Conservation (phyloP, 495 filamentous ascomycete genomes). For the Aspergillus leporis region DNA sequence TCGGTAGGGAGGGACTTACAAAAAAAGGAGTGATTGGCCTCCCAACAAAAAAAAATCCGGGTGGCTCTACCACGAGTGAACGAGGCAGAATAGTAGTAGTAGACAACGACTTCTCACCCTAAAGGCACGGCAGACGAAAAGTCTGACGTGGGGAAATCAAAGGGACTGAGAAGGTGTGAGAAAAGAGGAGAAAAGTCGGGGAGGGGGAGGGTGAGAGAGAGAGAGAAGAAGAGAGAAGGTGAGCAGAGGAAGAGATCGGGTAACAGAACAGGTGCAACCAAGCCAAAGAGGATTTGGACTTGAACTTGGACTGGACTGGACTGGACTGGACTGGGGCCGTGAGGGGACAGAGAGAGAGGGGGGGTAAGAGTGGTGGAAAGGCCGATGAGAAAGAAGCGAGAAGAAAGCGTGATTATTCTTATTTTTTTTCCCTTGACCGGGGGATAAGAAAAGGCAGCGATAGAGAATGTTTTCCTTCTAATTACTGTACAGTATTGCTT, state of each 20-base stretch:
- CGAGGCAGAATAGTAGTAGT: conserved; percentile 33
- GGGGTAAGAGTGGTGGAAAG: conserved; percentile 7
- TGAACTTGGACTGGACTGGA: conserved; percentile 3
- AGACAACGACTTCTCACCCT: conserved; percentile 21
- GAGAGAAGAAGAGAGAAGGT: conserved; percentile 17
- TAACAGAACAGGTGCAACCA: conserved; percentile 11
- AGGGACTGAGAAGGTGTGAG: conserved; percentile 21
- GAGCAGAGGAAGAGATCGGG: conserved; percentile 20
- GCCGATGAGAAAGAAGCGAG: conserved; percentile 11
- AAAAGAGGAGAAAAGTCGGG: conserved; percentile 16
- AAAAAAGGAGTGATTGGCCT: conserved; percentile 28
- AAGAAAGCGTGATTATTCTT: conserved; percentile 20
- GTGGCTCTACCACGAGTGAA: conserved; percentile 40
- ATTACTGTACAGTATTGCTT: conserved; percentile 1
- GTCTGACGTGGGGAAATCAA: conserved; percentile 24
- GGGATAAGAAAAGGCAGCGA: conserved; percentile 15
- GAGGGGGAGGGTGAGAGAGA: conserved; percentile 22
- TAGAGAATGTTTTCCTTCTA: neutral
- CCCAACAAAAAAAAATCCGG: conserved; percentile 17
- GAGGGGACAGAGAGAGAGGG: conserved; percentile 3
- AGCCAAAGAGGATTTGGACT: neutral
- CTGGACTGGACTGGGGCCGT: conserved; percentile 7
- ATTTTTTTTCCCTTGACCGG: conserved; percentile 20
- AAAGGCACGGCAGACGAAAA: conserved; percentile 23
- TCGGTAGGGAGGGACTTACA: conserved; percentile 25